Percentiles rank a stretch among this genome's conserved stretches.
These are phyloP conservation scores for Diaporthe citri DNA, from an alignment of 2,329 filamentous ascomycete genomes.

Conservation along the genomic window DNA sequence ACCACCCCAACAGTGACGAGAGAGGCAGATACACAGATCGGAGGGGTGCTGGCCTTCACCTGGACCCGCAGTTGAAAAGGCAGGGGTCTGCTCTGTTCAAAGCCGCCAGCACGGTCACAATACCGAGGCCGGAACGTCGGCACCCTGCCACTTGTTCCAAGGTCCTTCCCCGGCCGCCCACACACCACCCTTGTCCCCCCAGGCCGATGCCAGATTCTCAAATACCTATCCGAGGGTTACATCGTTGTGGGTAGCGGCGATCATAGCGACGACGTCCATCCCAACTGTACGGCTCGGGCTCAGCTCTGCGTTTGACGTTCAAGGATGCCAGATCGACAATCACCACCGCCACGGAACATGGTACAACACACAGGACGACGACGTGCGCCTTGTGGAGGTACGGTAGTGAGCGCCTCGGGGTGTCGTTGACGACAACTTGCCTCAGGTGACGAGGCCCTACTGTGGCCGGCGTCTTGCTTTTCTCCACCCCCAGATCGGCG, in stretches of 20 bases:
- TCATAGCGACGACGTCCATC: conserved; percentile 35
- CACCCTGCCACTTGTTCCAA: neutral
- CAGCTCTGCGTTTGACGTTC: conserved; percentile 35
- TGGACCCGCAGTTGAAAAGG: neutral
- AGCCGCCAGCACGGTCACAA: conserved; percentile 9
- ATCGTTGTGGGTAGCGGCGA: conserved; percentile 36
- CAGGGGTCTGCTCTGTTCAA: conserved; percentile 20
- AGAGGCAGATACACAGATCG: neutral
- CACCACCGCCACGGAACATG: neutral
- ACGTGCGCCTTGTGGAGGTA: neutral
- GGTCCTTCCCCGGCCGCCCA: conserved; percentile 9
- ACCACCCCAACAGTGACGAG: neutral
- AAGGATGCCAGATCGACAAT: conserved; percentile 25
- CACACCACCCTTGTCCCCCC: conserved; percentile 26
- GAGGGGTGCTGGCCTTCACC: neutral
- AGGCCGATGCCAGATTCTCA: conserved; percentile 24
- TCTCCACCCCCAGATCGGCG: conserved; percentile 5
- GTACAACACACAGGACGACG: conserved; percentile 15
- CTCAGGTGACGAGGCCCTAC: conserved; percentile 17
- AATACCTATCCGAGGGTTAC: conserved; percentile 29
- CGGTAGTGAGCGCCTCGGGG: neutral
- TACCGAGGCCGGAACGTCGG: conserved; percentile 24
- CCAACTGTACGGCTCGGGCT: conserved; percentile 31
- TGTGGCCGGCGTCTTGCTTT: neutral
- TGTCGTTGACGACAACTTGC: conserved; percentile 3